Evolutionary conservation across 768 basidiomycete species (phyloP), one percentile per base, ranked within the genome.

Genomic region (Russula foetens): DNA sequence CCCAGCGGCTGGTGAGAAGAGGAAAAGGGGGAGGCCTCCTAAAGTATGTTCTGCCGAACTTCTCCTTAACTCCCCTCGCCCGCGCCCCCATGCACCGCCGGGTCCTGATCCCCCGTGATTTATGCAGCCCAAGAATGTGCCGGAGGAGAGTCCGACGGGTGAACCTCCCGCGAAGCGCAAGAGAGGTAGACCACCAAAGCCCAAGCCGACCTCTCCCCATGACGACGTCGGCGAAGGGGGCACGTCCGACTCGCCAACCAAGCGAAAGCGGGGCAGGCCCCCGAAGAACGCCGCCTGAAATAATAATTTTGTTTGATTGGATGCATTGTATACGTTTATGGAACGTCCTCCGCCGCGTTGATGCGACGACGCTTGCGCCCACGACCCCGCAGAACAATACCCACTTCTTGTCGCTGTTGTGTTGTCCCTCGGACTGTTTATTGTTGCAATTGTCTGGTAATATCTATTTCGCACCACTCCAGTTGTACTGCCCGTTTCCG

Each of bases 261-360:
- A 83, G 79, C 87, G 80, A 80, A 89, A 84, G 75, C 78, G 88
- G 63, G 86, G 87, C 56, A 80, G 88, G 68, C 88, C 87, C 67
- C 81, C 85, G 63, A 78, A 78, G 72, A 66, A 57, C 29, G 56
- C 59, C 52, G 31, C 62, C 26, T 54, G 56, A 59, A 49, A 51
- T 41, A 59, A 38, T 58, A 39, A 60, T 45, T n/a, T n/a, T n/a
- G n/a, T n/a, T 66, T 60, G 60, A 63, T 62, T 71, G 70, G 63
- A 68, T 71, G 59, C 58, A 58, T 57, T 60, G 68, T 67, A 65
- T 65, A 72, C 71, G 66, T 70, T 74, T 72, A 63, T 63, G 59
- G 56, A 62, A 62, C 61, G 56, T 60, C 61, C 47, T 46, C 59
- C 55, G 56, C 47, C 66, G 62, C 56, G 60, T 58, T 71, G 59